Evolutionary conservation across 768 basidiomycete genomes (phyloP).

Genomic region (Leccinum incarnatum): DNA sequence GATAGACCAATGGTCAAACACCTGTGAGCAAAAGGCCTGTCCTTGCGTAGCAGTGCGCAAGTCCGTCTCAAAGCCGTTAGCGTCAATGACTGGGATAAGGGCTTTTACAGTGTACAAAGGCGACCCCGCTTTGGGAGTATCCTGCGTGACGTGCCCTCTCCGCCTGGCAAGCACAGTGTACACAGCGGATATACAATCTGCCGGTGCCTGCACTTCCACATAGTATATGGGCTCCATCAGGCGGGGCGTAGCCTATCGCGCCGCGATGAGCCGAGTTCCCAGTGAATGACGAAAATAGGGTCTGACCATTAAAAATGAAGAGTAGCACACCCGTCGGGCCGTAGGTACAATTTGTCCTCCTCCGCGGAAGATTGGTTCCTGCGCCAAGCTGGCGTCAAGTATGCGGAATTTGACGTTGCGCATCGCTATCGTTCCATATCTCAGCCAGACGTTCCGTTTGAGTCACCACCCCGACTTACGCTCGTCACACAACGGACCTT

Average conservation of each 20-base stretch:
- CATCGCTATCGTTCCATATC: constrained; percentile 62
- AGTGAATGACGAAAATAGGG: constrained; percentile 9
- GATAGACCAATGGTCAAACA: constrained; percentile 98
- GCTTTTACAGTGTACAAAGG: constrained; percentile 98
- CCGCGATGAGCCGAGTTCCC: neutral
- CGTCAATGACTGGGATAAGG: constrained; percentile 96
- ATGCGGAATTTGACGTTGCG: constrained; percentile 98
- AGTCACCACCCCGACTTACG: constrained; percentile 59
- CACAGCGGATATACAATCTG: constrained; percentile 97
- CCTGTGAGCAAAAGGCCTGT: constrained; percentile 97
- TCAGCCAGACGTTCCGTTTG: neutral
- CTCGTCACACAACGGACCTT: constrained; percentile 97
- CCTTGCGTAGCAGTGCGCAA: constrained; percentile 96
- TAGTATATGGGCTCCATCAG: constrained; percentile 98
- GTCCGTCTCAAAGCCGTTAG: constrained; percentile 99
- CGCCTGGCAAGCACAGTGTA: constrained; percentile 98
- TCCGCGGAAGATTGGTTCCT: constrained; percentile 96
- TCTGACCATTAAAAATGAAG: constrained; percentile 94
- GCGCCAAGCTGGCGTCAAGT: constrained; percentile 87
- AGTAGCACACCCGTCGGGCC: constrained; percentile 97
- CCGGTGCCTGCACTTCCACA: constrained; percentile 98
- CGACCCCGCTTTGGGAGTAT: constrained; percentile 96
- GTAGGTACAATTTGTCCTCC: constrained; percentile 99
- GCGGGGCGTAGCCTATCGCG: constrained; percentile 82
- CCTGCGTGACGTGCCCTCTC: constrained; percentile 98